Conservation (phyloP, 331 rosid genomes). For the Acacia pycnantha region DNA sequence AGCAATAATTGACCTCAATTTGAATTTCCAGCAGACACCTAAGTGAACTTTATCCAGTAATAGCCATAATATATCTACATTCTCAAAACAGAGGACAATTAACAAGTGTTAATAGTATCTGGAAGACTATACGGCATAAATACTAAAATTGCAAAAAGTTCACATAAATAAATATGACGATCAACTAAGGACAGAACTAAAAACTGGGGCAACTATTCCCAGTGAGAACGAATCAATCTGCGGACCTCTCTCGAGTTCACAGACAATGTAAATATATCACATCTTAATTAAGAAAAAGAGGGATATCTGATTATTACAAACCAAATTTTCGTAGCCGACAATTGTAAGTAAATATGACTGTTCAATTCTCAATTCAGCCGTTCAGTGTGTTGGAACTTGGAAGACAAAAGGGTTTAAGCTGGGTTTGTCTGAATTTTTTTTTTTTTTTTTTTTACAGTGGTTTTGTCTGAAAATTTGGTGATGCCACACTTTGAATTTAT, state of each 20-base stretch:
- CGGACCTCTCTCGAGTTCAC: slow-evolving; percentile 23
- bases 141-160: background rate
- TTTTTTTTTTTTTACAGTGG: no score
- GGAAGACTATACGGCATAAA: background rate
- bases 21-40: slow-evolving; percentile 24
- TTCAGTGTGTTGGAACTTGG: no score
- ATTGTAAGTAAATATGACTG: background rate
- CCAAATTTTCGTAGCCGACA: background rate
- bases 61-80: background rate
- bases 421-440: slow-evolving; percentile 2
- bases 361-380: background rate
- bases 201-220: slow-evolving; percentile 16
- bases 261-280: slow-evolving; percentile 2
- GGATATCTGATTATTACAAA: background rate
- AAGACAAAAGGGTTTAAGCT: background rate
- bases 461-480: background rate
- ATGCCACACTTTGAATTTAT: no score
- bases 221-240: slow-evolving; percentile 21
- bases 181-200: background rate
- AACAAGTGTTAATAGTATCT: no score
- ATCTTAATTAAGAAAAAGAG: background rate
- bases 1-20: background rate
- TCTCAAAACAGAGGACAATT: background rate
- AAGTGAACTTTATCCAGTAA: background rate
- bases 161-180: background rate